Percentiles rank a stretch among this genome's conserved stretches.
Evolutionary conservation across 2,329 filamentous ascomycete species (phyloP).

Genomic region (Colletotrichum sublineola): DNA sequence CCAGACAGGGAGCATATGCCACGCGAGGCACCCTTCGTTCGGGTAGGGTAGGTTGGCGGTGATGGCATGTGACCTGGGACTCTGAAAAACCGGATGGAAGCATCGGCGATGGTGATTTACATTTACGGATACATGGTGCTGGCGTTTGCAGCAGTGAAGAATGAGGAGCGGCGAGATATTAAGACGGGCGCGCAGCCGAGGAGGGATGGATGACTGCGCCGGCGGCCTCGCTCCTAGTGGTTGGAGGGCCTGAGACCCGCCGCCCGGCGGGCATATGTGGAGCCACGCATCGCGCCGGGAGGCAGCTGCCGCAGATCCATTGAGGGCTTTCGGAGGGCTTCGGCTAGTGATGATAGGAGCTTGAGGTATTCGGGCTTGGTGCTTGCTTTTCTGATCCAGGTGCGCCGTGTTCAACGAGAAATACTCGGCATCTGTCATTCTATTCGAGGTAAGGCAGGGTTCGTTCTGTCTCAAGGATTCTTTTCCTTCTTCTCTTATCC

Average conservation of each 20-base stretch:
- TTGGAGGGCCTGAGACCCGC: constrained; percentile 26
- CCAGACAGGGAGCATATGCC: neutral
- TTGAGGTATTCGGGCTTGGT: too few relatives aligned
- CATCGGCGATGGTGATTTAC: constrained; percentile 6
- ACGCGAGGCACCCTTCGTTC: neutral
- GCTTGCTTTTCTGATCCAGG: too few relatives aligned
- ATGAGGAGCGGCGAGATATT: constrained; percentile 11
- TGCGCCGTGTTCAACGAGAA: too few relatives aligned
- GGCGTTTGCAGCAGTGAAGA: neutral
- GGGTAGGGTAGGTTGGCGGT: neutral
- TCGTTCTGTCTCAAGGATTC: too few relatives aligned
- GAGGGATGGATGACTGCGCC: constrained; percentile 13
- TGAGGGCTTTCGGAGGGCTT: neutral
- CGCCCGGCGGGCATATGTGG: constrained; percentile 36
- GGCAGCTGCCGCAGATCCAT: constrained; percentile 8
- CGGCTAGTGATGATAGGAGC: too few relatives aligned
- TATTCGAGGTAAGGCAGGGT: too few relatives aligned
- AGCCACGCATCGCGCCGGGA: constrained; percentile 27
- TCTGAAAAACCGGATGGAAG: constrained; percentile 4
- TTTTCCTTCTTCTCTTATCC: too few relatives aligned
- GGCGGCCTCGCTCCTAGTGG: constrained; percentile 28
- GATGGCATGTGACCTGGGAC: neutral
- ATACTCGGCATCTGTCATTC: too few relatives aligned
- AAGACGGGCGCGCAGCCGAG: neutral
- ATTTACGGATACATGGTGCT: neutral